phyloP scores from a whole-genome alignment of 306 rosid genomes.

The Cucurbita argyrosperma region DNA sequence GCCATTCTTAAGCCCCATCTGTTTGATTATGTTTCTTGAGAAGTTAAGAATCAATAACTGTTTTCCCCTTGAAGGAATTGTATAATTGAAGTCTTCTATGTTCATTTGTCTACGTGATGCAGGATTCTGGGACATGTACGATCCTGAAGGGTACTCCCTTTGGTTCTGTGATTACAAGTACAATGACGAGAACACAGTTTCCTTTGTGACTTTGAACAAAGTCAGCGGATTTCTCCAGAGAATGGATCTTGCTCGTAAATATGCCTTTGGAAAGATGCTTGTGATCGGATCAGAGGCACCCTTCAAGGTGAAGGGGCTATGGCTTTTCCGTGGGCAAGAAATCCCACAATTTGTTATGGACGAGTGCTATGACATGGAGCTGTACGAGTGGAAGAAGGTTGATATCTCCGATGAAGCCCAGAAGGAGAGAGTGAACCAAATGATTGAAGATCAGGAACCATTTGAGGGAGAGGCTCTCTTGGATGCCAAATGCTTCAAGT shows the following conservation, averaged over 20 bases:
- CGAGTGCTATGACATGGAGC: conserved; percentile 94
- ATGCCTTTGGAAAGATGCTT: conserved; percentile 86
- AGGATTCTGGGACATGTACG: conserved; percentile 97
- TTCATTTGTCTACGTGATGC: not conserved
- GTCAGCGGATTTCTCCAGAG: conserved; percentile 79
- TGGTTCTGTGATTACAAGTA: conserved; percentile 93
- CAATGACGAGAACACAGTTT: conserved; percentile 69
- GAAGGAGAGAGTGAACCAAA: conserved; percentile 66
- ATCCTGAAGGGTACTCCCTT: conserved; percentile 85
- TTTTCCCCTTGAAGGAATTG: not conserved
- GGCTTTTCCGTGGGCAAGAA: conserved; percentile 88
- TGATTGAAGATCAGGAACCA: conserved; percentile 78
- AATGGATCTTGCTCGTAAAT: conserved; percentile 80
- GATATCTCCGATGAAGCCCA: conserved; percentile 54
- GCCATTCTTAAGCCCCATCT: not conserved
- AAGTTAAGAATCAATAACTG: not conserved
- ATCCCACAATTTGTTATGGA: conserved; percentile 55
- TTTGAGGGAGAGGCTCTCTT: conserved; percentile 68
- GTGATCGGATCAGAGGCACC: conserved; percentile 66
- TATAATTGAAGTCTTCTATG: not conserved
- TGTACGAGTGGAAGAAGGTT: conserved; percentile 71
- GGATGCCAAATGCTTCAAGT: conserved; percentile 85
- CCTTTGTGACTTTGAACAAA: conserved; percentile 75
- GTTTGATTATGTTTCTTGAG: not conserved
- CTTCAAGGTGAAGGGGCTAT: conserved; percentile 76